Evolutionary conservation across 768 basidiomycete genomes (phyloP), one percentile per base, ranked within the genome.

Genomic region (Lactarius tabidus): DNA sequence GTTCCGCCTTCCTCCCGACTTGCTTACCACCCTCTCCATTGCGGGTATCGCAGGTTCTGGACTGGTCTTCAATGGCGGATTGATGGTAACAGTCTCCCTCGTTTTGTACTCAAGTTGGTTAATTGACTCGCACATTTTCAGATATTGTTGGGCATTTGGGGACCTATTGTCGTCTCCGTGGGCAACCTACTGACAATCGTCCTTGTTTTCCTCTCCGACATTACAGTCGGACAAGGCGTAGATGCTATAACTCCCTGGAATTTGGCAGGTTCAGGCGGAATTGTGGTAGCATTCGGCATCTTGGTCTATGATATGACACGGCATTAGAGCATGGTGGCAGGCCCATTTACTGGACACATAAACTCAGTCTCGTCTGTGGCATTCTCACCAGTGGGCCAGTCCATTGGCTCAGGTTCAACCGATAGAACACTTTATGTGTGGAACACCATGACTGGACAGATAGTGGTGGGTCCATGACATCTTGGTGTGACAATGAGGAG

Each of bases 181-280:
- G 94, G 93, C 53, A 93, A 85, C 75, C 82, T 98, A n/a, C 81
- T 96, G n/a, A 95, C 95, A 6, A 95, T 96, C 69, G 91, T 96
- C 41, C 81, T 97, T 57, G 91, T 94, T 17, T 84, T 94, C 55
- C 71, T 92, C 18, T 85, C 89, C 48, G 95, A 98, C 75, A 80
- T 89, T 9, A 68, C 88, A 20, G 88, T 94, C 66, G 86, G 91
- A 26, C 80, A 81, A 59, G 85, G 83, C 3, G 74, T 82, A 43
- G 81, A 85, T 41, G 79, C 82, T 1, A 73, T 94, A 63, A 92
- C 88, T 0, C 29, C 82, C 3, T 89, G 88, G 82, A 91, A 91
- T 62, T 67, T 95, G 23, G 53, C 87, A 14, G 95, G 95, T 9
- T 89, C 89, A 58, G 83, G 84, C 23, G 82, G 87, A 70, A 96